Conservation (phyloP, 192 early-diverging fungal genomes). For the Dimargaris xerosporica region DNA sequence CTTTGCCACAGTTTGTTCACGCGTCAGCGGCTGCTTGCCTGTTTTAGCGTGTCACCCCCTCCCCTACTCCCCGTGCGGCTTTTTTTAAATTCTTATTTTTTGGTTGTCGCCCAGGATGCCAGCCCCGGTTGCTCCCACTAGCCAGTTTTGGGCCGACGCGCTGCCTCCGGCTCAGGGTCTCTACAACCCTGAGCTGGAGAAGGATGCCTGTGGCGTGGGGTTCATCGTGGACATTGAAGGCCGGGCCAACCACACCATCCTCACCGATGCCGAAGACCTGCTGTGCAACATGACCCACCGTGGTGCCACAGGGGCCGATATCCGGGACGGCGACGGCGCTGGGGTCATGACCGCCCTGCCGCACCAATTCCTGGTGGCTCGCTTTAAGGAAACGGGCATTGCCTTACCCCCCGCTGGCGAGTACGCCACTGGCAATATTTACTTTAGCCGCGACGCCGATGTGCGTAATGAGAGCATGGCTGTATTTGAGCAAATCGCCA, state of each 20-base stretch:
- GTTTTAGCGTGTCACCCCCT: too few species aligned
- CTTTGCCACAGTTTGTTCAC: too few species aligned
- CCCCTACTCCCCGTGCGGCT: too few species aligned
- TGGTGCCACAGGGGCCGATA: slow-evolving; percentile 85
- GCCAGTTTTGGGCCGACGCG: slow-evolving; percentile 63
- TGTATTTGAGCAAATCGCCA: slow-evolving; percentile 68
- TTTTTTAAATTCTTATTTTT: too few species aligned
- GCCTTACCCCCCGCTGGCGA: slow-evolving; percentile 56
- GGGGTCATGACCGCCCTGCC: slow-evolving; percentile 94
- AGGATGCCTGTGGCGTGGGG: slow-evolving; percentile 94
- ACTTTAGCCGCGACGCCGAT: slow-evolving; percentile 54
- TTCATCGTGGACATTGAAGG: slow-evolving; percentile 95
- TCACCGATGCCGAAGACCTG: slow-evolving; percentile 75
- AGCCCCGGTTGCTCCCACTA: slow-evolving; percentile 11
- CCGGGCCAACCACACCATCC: slow-evolving; percentile 60
- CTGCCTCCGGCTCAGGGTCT: slow-evolving; percentile 75
- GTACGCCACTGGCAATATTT: slow-evolving; percentile 97
- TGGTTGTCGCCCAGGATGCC: too few species aligned
- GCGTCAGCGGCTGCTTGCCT: too few species aligned
- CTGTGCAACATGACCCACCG: slow-evolving; percentile 99
- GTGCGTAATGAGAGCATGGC: slow-evolving; percentile 52
- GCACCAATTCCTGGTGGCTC: slow-evolving; percentile 65
- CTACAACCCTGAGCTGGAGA: slow-evolving; percentile 77
- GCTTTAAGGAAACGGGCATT: slow-evolving; percentile 42
- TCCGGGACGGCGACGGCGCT: slow-evolving; percentile 96